A percentile compares a stretch with the other conserved stretches of the same genome.
Evolutionary conservation across 306 rosid genomes (phyloP).

Genomic region (Carpinus fangiana): DNA sequence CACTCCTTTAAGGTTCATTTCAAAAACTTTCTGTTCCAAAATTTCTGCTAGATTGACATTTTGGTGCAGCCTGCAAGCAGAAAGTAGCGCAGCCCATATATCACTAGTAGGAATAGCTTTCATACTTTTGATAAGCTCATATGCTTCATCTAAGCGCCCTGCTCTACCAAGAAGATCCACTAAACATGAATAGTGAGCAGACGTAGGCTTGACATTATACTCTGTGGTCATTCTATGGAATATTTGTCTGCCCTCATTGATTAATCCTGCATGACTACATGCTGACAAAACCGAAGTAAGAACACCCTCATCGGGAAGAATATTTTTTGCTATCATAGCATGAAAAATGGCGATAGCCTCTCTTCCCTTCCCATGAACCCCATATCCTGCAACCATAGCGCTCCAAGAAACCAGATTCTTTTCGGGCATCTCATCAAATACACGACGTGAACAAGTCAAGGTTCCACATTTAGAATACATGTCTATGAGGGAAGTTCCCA

Average conservation of each 20-base stretch:
- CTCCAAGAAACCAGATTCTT: slow-evolving; percentile 61
- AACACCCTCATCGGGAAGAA: slow-evolving; percentile 58
- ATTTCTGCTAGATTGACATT: slow-evolving; percentile 56
- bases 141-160: slow-evolving; percentile 59
- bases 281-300: slow-evolving; percentile 60
- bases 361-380: slow-evolving; percentile 59
- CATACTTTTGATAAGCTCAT: slow-evolving; percentile 44
- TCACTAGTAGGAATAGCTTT: slow-evolving; percentile 45
- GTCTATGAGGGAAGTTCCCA: slow-evolving; percentile 56
- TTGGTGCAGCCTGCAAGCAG: slow-evolving; percentile 55
- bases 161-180: slow-evolving; percentile 69
- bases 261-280: slow-evolving; percentile 70
- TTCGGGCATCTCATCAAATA: slow-evolving; percentile 48
- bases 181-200: slow-evolving; percentile 53
- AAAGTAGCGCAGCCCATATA: slow-evolving; percentile 58
- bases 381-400: slow-evolving; percentile 60
- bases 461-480: slow-evolving; percentile 70
- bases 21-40: slow-evolving; percentile 52
- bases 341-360: slow-evolving; percentile 52
- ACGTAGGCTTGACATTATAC: slow-evolving; percentile 46
- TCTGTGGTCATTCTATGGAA: slow-evolving; percentile 44
- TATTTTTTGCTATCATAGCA: slow-evolving; percentile 40
- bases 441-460: slow-evolving; percentile 39
- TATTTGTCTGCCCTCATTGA: slow-evolving; percentile 51
- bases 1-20: slow-evolving; percentile 49